Evolutionary conservation across 1,284 basidiomycete species (phyloP).

Genomic region (Cutaneotrichosporon sp.): DNA sequence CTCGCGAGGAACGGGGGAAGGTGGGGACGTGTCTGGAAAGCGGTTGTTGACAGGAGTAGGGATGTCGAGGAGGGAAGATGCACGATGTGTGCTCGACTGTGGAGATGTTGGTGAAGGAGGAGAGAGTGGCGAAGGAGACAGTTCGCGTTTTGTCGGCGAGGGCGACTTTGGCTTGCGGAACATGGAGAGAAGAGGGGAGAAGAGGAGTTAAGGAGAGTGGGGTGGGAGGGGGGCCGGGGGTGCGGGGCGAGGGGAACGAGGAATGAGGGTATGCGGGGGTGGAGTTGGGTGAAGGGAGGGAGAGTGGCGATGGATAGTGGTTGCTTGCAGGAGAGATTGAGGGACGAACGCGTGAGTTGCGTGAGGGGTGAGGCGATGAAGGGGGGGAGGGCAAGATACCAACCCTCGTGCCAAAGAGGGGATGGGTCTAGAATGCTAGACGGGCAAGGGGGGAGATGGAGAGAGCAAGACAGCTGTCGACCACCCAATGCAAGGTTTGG

Average conservation of each 20-base stretch:
- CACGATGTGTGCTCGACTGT: background rate
- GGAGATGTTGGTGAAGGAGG: background rate
- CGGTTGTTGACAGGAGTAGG: background rate
- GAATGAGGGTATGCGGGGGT: background rate
- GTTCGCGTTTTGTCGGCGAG: background rate
- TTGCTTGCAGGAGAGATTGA: background rate
- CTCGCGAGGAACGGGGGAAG: background rate
- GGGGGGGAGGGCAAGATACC: background rate
- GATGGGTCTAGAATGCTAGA: background rate
- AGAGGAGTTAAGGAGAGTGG: constrained; percentile 1
- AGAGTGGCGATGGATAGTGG: background rate
- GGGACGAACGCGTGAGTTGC: too few species aligned
- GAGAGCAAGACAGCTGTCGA: background rate
- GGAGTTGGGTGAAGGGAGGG: background rate
- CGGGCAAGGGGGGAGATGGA: too few species aligned
- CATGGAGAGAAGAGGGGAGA: constrained; percentile 1
- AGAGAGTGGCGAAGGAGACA: background rate
- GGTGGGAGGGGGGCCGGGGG: background rate
- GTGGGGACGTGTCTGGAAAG: background rate
- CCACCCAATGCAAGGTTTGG: too few species aligned
- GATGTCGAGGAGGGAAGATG: constrained; percentile 7
- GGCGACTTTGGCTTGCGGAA: constrained; percentile 8
- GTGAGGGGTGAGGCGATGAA: too few species aligned
- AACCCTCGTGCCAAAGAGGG: background rate
- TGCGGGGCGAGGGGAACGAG: background rate